Percentiles rank a stretch among this genome's conserved stretches.
These are phyloP conservation scores for Ilex aquifolium DNA, from an alignment of 257 asterid species.

Conservation along the genomic window DNA sequence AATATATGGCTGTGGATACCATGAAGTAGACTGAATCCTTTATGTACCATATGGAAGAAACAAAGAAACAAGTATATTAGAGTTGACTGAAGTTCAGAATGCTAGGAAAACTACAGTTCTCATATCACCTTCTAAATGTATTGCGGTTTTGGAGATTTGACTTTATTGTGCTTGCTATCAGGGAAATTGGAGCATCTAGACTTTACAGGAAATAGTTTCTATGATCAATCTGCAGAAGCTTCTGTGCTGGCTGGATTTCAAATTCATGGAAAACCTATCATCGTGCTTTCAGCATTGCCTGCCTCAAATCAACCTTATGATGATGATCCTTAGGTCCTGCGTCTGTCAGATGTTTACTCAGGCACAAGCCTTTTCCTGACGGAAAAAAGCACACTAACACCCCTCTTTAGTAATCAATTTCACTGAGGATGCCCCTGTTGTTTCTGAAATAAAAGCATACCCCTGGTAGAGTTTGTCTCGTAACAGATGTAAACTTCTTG, in stretches of 20 bases:
- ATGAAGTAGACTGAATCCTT: not conserved
- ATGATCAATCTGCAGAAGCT: constrained; percentile 29
- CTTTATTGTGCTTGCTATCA: constrained; percentile 15
- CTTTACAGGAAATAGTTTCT: constrained; percentile 53
- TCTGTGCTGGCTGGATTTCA: constrained; percentile 41
- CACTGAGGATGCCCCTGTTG: no score
- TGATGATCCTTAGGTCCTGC: constrained; percentile 57
- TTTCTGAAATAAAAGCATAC: no score
- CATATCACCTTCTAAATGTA: not conserved
- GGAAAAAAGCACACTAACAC: no score
- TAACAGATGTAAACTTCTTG: no score
- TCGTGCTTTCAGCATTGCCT: constrained; percentile 29
- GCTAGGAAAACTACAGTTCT: not conserved
- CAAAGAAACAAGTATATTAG: not conserved
- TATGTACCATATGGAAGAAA: not conserved
- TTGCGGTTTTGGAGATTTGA: not conserved
- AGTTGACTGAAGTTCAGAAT: not conserved
- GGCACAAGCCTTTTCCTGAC: no score
- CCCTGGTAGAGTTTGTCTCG: no score
- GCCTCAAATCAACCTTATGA: constrained; percentile 50
- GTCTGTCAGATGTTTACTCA: not conserved
- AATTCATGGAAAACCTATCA: constrained; percentile 31
- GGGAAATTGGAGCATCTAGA: constrained; percentile 77
- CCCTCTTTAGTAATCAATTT: no score
- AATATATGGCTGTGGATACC: no score